phyloP scores from a whole-genome alignment of 2,329 filamentous ascomycete species.

The Xylaria digitata region DNA sequence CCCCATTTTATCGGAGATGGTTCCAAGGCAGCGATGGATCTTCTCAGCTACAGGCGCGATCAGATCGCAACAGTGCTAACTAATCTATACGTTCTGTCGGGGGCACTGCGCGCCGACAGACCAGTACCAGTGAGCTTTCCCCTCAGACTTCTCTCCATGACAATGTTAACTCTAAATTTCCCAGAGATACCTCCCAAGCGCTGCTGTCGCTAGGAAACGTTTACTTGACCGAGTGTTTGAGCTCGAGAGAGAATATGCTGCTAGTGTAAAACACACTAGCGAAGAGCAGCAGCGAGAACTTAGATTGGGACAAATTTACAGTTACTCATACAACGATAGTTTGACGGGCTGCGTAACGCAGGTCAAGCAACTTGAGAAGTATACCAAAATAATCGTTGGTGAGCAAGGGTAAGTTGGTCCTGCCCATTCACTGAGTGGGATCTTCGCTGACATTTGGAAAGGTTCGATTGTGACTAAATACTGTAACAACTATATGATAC shows the following conservation, averaged over 20 bases:
- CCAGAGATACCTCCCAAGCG: conserved; percentile 66
- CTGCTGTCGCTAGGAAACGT: conserved; percentile 63
- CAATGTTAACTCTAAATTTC: conserved; percentile 8
- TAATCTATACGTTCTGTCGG: conserved; percentile 68
- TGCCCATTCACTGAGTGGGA: not conserved
- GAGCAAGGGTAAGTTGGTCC: conserved; percentile 56
- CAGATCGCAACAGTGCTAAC: conserved; percentile 68
- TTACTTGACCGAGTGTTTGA: conserved; percentile 63
- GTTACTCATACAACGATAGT: conserved; percentile 65
- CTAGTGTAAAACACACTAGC: conserved; percentile 42
- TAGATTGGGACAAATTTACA: conserved; percentile 68
- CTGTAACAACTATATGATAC: conserved; percentile 8
- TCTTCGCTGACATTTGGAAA: conserved; percentile 38
- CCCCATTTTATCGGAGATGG: conserved; percentile 63
- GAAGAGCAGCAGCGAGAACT: conserved; percentile 52
- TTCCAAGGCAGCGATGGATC: conserved; percentile 59
- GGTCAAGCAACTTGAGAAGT: conserved; percentile 65
- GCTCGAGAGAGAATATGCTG: conserved; percentile 56
- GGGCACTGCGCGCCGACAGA: conserved; percentile 62
- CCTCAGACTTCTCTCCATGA: not conserved
- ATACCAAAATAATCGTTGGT: conserved; percentile 68
- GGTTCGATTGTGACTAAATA: conserved; percentile 51
- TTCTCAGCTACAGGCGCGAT: conserved; percentile 65
- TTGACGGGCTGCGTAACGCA: conserved; percentile 66
- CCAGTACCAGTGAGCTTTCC: conserved; percentile 59